These are phyloP conservation scores for Neonectria magnoliae DNA, from an alignment of 2,329 filamentous ascomycete species.

Conservation along the genomic window DNA sequence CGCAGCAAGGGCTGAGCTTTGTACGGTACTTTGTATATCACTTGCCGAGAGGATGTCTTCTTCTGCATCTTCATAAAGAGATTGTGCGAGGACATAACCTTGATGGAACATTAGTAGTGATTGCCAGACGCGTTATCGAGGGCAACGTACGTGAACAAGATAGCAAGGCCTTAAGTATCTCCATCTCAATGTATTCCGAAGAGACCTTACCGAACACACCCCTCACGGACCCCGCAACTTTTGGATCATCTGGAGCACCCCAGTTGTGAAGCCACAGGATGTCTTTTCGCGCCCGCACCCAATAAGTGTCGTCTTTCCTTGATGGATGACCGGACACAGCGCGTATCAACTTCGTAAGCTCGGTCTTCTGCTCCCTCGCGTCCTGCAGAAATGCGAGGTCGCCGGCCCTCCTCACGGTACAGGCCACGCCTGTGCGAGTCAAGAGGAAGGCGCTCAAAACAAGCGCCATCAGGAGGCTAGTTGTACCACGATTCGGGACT, in stretches of 20 bases:
- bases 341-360: conserved; percentile 69
- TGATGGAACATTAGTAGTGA: not conserved
- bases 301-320: conserved; percentile 71
- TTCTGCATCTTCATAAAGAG: conserved; percentile 66
- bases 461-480: conserved; percentile 70
- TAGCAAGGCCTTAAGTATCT: conserved; percentile 75
- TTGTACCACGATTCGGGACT: conserved; percentile 63
- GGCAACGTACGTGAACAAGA: conserved; percentile 65
- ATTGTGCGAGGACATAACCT: conserved; percentile 72
- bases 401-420: conserved; percentile 63
- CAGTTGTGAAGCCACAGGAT: conserved; percentile 80
- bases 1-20: conserved; percentile 71
- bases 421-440: conserved; percentile 60
- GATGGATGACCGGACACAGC: conserved; percentile 59
- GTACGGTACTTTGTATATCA: conserved; percentile 67
- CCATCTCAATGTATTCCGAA: conserved; percentile 71
- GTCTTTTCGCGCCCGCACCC: conserved; percentile 69
- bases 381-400: conserved; percentile 73
- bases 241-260: conserved; percentile 59
- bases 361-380: conserved; percentile 69
- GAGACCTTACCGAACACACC: conserved; percentile 72
- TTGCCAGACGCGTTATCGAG: not conserved
- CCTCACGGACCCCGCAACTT: conserved; percentile 56
- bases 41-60: conserved; percentile 60
- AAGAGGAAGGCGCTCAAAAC: conserved; percentile 69